Conservation (phyloP, 345 rosid species). For the Arabis alpina region DNA sequence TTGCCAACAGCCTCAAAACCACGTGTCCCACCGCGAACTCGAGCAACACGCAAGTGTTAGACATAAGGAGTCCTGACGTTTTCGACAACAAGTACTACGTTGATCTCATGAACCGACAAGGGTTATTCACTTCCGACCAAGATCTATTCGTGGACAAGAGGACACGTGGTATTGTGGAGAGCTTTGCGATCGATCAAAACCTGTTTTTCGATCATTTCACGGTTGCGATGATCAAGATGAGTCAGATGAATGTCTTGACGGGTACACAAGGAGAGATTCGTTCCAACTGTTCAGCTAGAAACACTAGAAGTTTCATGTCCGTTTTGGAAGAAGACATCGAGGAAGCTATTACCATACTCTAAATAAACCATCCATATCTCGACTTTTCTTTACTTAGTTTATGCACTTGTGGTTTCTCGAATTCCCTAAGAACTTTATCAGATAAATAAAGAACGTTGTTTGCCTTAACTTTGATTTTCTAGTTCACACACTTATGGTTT, state of each 20-base stretch:
- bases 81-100: slow-evolving; percentile 90
- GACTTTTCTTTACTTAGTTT: slow-evolving; percentile 3
- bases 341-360: slow-evolving; percentile 47
- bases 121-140: slow-evolving; percentile 86
- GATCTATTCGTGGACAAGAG: slow-evolving; percentile 63
- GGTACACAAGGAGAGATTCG: slow-evolving; percentile 77
- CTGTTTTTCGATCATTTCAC: slow-evolving; percentile 72
- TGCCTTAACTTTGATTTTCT: background rate
- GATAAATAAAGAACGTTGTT: slow-evolving; percentile 34
- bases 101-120: slow-evolving; percentile 79
- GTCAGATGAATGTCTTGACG: slow-evolving; percentile 64
- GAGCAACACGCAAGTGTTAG: slow-evolving; percentile 54
- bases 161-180: slow-evolving; percentile 63
- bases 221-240: slow-evolving; percentile 71
- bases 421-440: slow-evolving; percentile 34
- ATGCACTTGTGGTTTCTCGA: slow-evolving; percentile 25
- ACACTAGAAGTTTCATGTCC: slow-evolving; percentile 51
- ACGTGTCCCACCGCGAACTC: slow-evolving; percentile 56
- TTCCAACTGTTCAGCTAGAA: slow-evolving; percentile 69
- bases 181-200: slow-evolving; percentile 60
- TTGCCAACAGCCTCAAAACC: slow-evolving; percentile 57
- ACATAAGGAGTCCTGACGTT: slow-evolving; percentile 63
- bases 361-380: slow-evolving; percentile 2
- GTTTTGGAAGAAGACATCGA: slow-evolving; percentile 55
- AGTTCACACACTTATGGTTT: slow-evolving; percentile 12